phyloP scores from a whole-genome alignment of 441 rosid genomes.

The Pelargonium fulgidum region DNA sequence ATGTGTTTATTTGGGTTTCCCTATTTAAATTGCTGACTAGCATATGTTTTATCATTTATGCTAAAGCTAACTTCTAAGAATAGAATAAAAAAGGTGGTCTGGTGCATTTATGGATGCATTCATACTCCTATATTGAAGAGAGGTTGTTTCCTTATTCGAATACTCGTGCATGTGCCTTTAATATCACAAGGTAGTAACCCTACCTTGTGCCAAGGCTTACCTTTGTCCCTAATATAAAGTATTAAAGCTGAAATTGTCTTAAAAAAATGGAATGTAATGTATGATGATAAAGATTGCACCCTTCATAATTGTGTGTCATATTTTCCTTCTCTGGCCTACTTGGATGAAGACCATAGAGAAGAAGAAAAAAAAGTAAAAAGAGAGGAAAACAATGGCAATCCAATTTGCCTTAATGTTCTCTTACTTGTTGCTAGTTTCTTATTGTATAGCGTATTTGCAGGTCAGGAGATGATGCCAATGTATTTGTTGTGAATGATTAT shows the following conservation, averaged over 20 bases:
- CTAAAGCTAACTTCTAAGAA: not conserved
- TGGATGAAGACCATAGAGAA: not conserved
- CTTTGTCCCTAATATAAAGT: not conserved
- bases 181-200: too few relatives aligned
- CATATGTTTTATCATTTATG: constrained; percentile 1
- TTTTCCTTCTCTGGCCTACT: not conserved
- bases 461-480: constrained; percentile 84
- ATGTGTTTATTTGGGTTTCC: not conserved
- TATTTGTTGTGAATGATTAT: constrained; percentile 84
- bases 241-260: not conserved
- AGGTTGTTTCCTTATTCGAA: too few relatives aligned
- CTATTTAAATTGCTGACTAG: not conserved
- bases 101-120: too few relatives aligned
- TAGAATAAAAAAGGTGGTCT: too few relatives aligned
- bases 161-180: too few relatives aligned
- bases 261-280: not conserved
- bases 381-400: not conserved
- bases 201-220: too few relatives aligned
- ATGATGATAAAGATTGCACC: not conserved
- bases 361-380: not conserved
- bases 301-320: not conserved
- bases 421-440: constrained; percentile 22
- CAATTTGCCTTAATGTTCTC: not conserved
- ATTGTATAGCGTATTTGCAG: constrained; percentile 36
- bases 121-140: too few relatives aligned